Conservation (phyloP, 176 grass and related monocot species). For the Olyra latifolia region DNA sequence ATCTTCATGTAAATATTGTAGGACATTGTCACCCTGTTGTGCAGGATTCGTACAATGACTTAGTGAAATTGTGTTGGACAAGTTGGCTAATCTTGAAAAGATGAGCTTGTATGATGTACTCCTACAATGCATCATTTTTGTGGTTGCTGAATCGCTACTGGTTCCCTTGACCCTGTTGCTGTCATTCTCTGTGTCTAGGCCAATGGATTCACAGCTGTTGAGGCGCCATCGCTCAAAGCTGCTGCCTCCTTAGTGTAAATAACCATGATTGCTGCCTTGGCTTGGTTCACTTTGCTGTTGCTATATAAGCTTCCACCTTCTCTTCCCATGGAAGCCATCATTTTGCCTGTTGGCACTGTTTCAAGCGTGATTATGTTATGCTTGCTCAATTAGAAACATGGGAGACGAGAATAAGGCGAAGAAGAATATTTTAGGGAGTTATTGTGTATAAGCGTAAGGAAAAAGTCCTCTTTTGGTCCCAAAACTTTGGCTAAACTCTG, state of each 20-base stretch:
- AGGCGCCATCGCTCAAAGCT: not conserved
- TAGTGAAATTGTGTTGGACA: not conserved
- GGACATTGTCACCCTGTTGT: not conserved
- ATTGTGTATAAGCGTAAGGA: not conserved
- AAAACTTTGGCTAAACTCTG: too few relatives aligned
- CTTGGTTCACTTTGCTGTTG: conserved; percentile 4
- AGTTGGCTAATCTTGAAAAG: not conserved
- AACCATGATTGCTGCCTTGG: not conserved
- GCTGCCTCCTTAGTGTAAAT: not conserved
- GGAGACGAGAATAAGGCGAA: not conserved
- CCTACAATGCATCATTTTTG: not conserved
- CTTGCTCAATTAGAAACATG: not conserved
- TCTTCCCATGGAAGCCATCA: not conserved
- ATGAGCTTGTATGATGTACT: not conserved
- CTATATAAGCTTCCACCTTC: not conserved
- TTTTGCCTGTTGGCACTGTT: not conserved
- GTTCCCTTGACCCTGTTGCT: not conserved
- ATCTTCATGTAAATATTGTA: not conserved
- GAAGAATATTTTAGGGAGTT: conserved; percentile 3
- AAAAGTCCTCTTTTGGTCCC: too few relatives aligned
- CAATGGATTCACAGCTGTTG: not conserved
- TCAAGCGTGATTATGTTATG: not conserved
- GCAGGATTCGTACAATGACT: not conserved
- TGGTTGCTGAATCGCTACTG: not conserved
- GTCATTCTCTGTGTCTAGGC: not conserved